Evolutionary conservation across 257 asterid species (phyloP), one percentile per base, ranked within the genome.

Genomic region (Solanum bulbocastanum): DNA sequence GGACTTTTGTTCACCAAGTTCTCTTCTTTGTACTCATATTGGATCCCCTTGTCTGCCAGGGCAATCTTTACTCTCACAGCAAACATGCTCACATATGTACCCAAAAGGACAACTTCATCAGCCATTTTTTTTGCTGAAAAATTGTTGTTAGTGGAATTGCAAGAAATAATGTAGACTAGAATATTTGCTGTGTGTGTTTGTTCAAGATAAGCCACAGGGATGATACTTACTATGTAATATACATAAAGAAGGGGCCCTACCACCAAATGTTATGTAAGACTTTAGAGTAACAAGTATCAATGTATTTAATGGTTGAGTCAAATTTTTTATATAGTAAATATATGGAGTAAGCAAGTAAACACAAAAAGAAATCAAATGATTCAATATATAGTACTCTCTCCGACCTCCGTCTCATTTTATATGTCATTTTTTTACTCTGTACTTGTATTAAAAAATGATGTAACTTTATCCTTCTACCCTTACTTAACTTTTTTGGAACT

Each of bases 41-140:
- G 42, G n/a, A 89, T 65, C 27, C 40, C 88, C 30, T 89, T 91
- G 36, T 83, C 90, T 13, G 88, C 91, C 36, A 91, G 60, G 42
- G 89, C 91, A 44, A 89, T 86, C 72, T 88, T 89, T 6, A 87
- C 86, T 33, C 90, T 89, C 89, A 87, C 87, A 6, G 88, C 91
- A 79, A 88, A 89, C 87, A 87, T 87, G 86, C 90, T 89, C 3
- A 85, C 75, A 87, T 87, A 44, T 40, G 72, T 52, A 60, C 88
- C 90, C 86, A 88, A 32, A 33, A 90, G 79, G 12, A 89, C 25
- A 66, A 88, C 87, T 52, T 86, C 87, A 71, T 73, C 49, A 30
- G 1, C 88, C 91, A 89, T 84, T n/a, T 33, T 40, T 62, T 16
- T 7, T 4, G 27, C 18, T 68, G n/a, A 72, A 33, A 33, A 40